These are phyloP conservation scores for Kodamaea sagamina DNA, from an alignment of 805 yeast species.

Conservation along the genomic window DNA sequence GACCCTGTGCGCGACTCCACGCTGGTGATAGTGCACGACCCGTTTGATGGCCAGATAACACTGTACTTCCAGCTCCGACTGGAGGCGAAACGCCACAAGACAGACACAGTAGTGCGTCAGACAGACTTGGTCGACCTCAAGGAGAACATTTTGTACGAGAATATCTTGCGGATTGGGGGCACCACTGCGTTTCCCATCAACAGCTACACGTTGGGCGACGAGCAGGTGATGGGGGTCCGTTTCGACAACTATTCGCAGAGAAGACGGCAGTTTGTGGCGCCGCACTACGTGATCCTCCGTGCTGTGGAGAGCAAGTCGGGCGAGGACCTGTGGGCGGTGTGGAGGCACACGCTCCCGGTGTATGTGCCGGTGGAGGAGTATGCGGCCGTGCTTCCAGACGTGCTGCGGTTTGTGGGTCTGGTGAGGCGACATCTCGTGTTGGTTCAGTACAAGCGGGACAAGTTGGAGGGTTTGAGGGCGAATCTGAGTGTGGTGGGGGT, in stretches of 20 bases:
- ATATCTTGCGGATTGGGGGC: conserved; percentile 50
- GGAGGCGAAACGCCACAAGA: neutral
- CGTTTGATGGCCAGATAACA: conserved; percentile 33
- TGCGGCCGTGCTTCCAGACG: conserved; percentile 18
- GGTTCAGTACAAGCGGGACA: conserved; percentile 37
- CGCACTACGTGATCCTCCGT: conserved; percentile 52
- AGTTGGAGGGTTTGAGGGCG: conserved; percentile 21
- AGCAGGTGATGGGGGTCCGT: conserved; percentile 48
- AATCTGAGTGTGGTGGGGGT: conserved; percentile 7
- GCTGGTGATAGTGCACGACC: conserved; percentile 26
- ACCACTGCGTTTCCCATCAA: conserved; percentile 54
- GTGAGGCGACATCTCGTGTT: conserved; percentile 26
- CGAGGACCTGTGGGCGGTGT: conserved; percentile 29
- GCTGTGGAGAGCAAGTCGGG: conserved; percentile 8
- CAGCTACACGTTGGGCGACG: conserved; percentile 29
- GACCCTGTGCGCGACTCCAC: conserved; percentile 5
- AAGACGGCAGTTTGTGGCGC: conserved; percentile 30
- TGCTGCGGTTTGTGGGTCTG: conserved; percentile 23
- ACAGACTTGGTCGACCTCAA: conserved; percentile 17
- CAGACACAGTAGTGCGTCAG: neutral
- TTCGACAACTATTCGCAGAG: conserved; percentile 43
- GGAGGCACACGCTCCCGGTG: conserved; percentile 40
- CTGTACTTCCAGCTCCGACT: conserved; percentile 20
- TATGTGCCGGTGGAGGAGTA: conserved; percentile 29
- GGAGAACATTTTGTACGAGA: conserved; percentile 45